A percentile compares a stretch with the other conserved stretches of the same genome.
Conservation (phyloP, 805 yeast species). For the Metschnikowia hibisci region DNA sequence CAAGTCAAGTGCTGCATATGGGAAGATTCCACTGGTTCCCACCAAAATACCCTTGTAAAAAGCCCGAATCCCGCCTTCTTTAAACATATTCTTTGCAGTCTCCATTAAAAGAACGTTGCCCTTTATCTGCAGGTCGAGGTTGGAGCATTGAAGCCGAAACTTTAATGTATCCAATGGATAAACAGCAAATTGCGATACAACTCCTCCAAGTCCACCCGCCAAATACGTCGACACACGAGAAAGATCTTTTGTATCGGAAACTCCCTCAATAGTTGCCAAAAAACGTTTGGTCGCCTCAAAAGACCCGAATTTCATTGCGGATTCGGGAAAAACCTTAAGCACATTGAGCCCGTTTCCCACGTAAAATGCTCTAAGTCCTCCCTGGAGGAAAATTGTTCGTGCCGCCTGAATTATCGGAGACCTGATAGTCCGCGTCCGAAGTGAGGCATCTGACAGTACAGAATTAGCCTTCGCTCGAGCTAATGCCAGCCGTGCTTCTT, state of each 20-base stretch:
- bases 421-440: conserved; percentile 44
- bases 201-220: conserved; percentile 97
- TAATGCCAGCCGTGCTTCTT: conserved; percentile 30
- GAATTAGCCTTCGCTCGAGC: conserved; percentile 29
- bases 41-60: conserved; percentile 87
- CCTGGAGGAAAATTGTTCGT: conserved; percentile 75
- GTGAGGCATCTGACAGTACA: conserved; percentile 29
- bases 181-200: conserved; percentile 84
- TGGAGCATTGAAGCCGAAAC: conserved; percentile 90
- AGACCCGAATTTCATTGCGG: conserved; percentile 95
- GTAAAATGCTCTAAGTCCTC: conserved; percentile 83
- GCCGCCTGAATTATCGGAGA: conserved; percentile 83
- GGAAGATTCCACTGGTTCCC: conserved; percentile 95
- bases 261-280: conserved; percentile 73
- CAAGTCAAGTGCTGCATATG: conserved; percentile 92
- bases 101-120: conserved; percentile 59
- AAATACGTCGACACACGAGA: conserved; percentile 77
- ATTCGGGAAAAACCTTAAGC: conserved; percentile 92
- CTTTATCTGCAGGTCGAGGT: conserved; percentile 55
- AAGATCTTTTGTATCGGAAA: conserved; percentile 61
- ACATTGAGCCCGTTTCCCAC: conserved; percentile 94
- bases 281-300: conserved; percentile 82
- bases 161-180: conserved; percentile 95
- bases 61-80: conserved; percentile 69
- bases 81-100: conserved; percentile 75